Evolutionary conservation across 2,329 filamentous ascomycete species (phyloP), one percentile per base, ranked within the genome.

Genomic region (Penicillium sp.): DNA sequence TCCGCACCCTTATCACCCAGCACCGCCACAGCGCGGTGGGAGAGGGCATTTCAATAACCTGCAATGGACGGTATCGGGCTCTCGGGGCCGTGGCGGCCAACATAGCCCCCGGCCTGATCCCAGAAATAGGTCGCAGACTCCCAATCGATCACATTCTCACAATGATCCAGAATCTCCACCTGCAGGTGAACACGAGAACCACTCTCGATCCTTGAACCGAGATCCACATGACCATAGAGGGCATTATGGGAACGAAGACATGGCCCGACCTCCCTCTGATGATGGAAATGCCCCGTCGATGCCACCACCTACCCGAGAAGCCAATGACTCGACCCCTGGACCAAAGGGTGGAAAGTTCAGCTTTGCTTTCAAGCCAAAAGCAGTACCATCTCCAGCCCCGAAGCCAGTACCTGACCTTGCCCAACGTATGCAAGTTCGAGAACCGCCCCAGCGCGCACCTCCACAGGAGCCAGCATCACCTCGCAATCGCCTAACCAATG

Each of bases 331-430:
- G 5, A 78, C 83, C n/a, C 78, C 82, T 55, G 67, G 74, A 55
- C 71, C 79, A 67, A 77, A 79, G 54, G 77, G 77, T 3, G 85
- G 85, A 42, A 94, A 93, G 74, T 95, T 97, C 67, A 95, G 91
- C 70, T 97, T 97, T 71, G 91, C 92, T 1, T 91, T 97, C 73
- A 97, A 97, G 70, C 83, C 87, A 53, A 93, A 88, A 68, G 83
- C 86, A 21, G 79, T 81, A 3, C 79, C 86, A 18, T 75, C 77
- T 24, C 77, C 81, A 57, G 77, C 79, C 53, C 75, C 77, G 44
- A 81, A 81, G 57, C 73, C 77, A 27, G 80, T 82, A 40, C 67
- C 77, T 39, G 81, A 81, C 55, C 62, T 83, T 48, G 74, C 76
- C 13, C 74, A 71, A 63, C 76, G 72, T 61, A 78, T 76, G 79